Base-by-base conservation (phyloP, 768 basidiomycete genomes). In the Mycena leptocephala region DNA sequence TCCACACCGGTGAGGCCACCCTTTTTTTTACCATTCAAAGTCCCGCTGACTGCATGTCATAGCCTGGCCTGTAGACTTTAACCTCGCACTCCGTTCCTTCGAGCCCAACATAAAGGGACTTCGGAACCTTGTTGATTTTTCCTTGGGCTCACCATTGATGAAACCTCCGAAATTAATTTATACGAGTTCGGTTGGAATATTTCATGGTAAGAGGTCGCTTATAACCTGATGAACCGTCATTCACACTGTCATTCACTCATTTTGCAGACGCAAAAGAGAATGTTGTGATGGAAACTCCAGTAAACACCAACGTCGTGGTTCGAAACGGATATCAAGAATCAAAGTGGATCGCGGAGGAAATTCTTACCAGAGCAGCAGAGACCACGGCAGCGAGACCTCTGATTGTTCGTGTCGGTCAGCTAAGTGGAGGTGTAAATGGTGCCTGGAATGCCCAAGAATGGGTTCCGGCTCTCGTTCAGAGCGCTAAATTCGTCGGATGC, bases 31-130 rank as follows among this genome's bases (percentile, higher is more conserved):
- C 1, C 7, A 14, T 16, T 58, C 22, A 39, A 39, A 28, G 20
- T 37, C 41, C 16, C 2, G 13, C 37, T 51, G 22, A 43, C 2
- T 43, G 22, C 22, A 30, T 33, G 2, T 28, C 0, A 66, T 46
- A 75, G 85, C 86, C 4, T 87, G 86, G 86, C 81, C 80, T 13
- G 79, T 87, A 46, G 81, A 86, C 41, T 87, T 87, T 67, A 87
- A 85, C 66, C 24, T 84, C 48, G 55, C 81, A 0, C 75, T 87
- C 18, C 70, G 80, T 11, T 85, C 86, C 1, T 87, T 87, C 41
- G 85, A 86, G 30, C 80, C 81, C 2, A 82, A 68, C 61, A 80
- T 87, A 20, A 76, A 79, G 13, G 81, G 80, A 1, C 76, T 82
- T 22, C 84, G 85, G 5, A 81, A 82, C 24, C 63, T 80, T 41